Evolutionary conservation across 257 asterid genomes (phyloP).

Genomic region (Solanum appendiculatum): DNA sequence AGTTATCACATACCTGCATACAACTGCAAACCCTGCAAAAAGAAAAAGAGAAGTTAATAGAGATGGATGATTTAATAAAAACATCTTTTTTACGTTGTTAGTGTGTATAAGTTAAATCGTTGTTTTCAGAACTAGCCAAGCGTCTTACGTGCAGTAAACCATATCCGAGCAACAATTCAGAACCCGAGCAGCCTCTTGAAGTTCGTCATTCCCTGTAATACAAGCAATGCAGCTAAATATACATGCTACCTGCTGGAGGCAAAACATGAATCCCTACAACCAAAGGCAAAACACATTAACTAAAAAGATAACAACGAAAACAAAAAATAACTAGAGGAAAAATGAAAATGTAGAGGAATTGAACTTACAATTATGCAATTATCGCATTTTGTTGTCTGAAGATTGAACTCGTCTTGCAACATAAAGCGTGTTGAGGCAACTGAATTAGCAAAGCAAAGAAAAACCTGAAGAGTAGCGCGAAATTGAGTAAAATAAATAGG

Average conservation of each 20-base stretch:
- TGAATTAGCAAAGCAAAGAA: slow-evolving; percentile 30
- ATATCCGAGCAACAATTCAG: slow-evolving; percentile 21
- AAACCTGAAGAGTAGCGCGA: slow-evolving; percentile 15
- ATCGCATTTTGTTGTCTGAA: slow-evolving; percentile 33
- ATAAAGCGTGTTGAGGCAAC: slow-evolving; percentile 39
- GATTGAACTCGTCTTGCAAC: slow-evolving; percentile 39
- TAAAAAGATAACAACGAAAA: background rate
- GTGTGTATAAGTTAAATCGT: background rate
- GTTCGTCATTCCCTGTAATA: slow-evolving; percentile 14
- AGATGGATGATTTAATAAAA: background rate
- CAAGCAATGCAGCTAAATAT: slow-evolving; percentile 27
- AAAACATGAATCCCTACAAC: slow-evolving; percentile 32
- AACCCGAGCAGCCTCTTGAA: slow-evolving; percentile 16
- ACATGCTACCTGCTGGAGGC: slow-evolving; percentile 33
- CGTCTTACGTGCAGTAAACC: slow-evolving; percentile 21
- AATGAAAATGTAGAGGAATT: background rate
- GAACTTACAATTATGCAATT: slow-evolving; percentile 36
- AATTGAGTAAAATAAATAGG: background rate
- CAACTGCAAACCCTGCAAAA: slow-evolving; percentile 38
- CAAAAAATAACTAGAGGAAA: background rate
- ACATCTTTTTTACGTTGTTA: background rate
- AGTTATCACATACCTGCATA: slow-evolving; percentile 27
- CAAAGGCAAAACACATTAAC: background rate
- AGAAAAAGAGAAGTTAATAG: background rate
- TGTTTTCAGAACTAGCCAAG: background rate